Percentiles rank a stretch among this genome's conserved stretches.
These are phyloP conservation scores for Solanum piurae DNA, from an alignment of 257 asterid species.

Conservation along the genomic window DNA sequence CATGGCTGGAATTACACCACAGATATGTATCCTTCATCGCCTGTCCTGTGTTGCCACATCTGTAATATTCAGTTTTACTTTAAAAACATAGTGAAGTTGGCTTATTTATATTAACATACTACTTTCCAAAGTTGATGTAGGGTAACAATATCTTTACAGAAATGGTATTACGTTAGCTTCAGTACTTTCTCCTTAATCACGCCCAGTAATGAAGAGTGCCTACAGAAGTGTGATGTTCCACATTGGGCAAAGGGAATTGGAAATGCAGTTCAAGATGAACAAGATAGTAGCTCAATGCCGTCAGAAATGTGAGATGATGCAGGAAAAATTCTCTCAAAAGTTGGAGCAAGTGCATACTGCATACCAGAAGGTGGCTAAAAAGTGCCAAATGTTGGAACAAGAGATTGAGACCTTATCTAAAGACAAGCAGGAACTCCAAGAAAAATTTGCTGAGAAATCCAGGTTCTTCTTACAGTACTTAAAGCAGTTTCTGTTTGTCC, in stretches of 20 bases:
- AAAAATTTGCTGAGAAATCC: slow-evolving; percentile 86
- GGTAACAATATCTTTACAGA: neutral
- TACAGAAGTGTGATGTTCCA: slow-evolving; percentile 69
- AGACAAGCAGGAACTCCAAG: slow-evolving; percentile 92
- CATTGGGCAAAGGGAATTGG: slow-evolving; percentile 83
- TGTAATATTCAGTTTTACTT: neutral
- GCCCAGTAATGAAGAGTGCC: slow-evolving; percentile 59
- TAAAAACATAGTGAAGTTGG: neutral
- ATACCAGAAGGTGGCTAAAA: slow-evolving; percentile 74
- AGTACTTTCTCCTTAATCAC: slow-evolving; percentile 23
- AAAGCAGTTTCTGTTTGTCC: neutral
- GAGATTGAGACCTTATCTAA: slow-evolving; percentile 64
- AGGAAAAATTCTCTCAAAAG: slow-evolving; percentile 80
- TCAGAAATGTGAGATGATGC: slow-evolving; percentile 82
- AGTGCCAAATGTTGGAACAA: slow-evolving; percentile 88
- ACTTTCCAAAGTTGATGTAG: neutral
- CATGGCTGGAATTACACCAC: slow-evolving; percentile 88
- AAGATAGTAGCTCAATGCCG: slow-evolving; percentile 66
- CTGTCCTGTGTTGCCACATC: neutral
- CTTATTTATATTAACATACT: neutral
- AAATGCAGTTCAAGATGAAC: slow-evolving; percentile 81
- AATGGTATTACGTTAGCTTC: neutral
- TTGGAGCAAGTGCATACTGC: slow-evolving; percentile 79
- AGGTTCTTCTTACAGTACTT: slow-evolving; percentile 22
- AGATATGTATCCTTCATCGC: slow-evolving; percentile 61